Conservation (phyloP, 495 filamentous ascomycete genomes). For the Neurospora intermedia region DNA sequence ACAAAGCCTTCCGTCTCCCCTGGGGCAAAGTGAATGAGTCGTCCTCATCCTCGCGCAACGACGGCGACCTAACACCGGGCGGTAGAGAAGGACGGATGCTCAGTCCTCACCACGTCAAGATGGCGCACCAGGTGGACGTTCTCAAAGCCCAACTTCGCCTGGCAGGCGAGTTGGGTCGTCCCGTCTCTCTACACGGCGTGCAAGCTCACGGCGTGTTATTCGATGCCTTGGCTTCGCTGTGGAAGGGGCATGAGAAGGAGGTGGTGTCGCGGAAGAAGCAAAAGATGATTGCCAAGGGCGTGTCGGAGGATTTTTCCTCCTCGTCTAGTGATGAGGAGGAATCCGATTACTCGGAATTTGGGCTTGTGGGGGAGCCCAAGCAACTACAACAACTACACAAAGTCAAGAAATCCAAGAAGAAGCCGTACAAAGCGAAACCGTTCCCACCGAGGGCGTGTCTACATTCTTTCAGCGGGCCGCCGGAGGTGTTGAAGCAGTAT, state of each 20-base stretch:
- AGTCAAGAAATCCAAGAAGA: background rate
- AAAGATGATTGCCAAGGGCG: slow-evolving; percentile 27
- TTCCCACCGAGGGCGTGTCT: slow-evolving; percentile 89
- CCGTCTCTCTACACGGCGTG: slow-evolving; percentile 85
- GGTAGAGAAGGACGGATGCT: slow-evolving; percentile 70
- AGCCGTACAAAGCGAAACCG: slow-evolving; percentile 31
- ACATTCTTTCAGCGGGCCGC: slow-evolving; percentile 84
- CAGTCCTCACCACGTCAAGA: slow-evolving; percentile 61
- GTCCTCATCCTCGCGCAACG: slow-evolving; percentile 22
- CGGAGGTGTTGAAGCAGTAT: slow-evolving; percentile 68
- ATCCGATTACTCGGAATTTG: slow-evolving; percentile 10
- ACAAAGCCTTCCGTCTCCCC: slow-evolving; percentile 77
- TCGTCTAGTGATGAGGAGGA: slow-evolving; percentile 27
- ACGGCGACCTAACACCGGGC: slow-evolving; percentile 57
- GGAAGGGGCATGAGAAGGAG: slow-evolving; percentile 72
- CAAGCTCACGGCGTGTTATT: slow-evolving; percentile 78
- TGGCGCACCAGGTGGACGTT: slow-evolving; percentile 66
- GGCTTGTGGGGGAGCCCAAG: background rate
- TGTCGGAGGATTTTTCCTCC: slow-evolving; percentile 32
- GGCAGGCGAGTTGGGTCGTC: slow-evolving; percentile 68
- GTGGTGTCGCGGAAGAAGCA: slow-evolving; percentile 54
- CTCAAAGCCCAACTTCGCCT: slow-evolving; percentile 75
- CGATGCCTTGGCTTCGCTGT: slow-evolving; percentile 61
- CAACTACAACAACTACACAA: background rate
- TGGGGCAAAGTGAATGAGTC: slow-evolving; percentile 23